phyloP scores from a whole-genome alignment of 2,329 filamentous ascomycete species.

The Nannizziopsis arthrosporioides region DNA sequence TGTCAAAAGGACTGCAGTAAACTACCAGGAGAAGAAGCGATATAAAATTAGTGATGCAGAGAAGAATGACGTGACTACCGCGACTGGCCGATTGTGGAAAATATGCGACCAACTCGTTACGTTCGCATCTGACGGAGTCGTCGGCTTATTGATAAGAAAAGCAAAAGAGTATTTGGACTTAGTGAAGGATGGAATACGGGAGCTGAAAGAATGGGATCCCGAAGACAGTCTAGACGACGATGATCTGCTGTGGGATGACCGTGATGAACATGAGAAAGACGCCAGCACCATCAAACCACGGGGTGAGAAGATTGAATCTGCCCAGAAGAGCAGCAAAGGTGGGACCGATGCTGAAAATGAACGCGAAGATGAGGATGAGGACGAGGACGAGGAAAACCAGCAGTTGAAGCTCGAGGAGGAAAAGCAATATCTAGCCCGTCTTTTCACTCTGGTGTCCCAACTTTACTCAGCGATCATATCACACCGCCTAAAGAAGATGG shows the following conservation, averaged over 20 bases:
- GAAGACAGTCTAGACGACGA: conserved; percentile 53
- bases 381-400: conserved; percentile 16
- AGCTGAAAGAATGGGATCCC: conserved; percentile 79
- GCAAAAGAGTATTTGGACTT: conserved; percentile 63
- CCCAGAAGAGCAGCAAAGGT: conserved; percentile 12
- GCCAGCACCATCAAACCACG: too few species aligned
- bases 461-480: conserved; percentile 35
- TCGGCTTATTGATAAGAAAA: conserved; percentile 57
- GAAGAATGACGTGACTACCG: conserved; percentile 47
- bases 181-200: conserved; percentile 69
- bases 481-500: conserved; percentile 30
- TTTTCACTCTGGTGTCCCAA: conserved; percentile 34
- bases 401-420: conserved; percentile 28
- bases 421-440: conserved; percentile 33
- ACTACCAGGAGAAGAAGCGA: conserved; percentile 24
- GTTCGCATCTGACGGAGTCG: conserved; percentile 55
- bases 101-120: conserved; percentile 62
- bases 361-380: conserved; percentile 18
- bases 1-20: conserved; percentile 41
- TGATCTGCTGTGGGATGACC: conserved; percentile 18
- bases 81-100: conserved; percentile 72
- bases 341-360: too few species aligned
- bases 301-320: too few species aligned
- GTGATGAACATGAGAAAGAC: too few species aligned
- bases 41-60: conserved; percentile 21